Conservation (phyloP, 2,329 filamentous ascomycete genomes). For the Curvularia sp. region DNA sequence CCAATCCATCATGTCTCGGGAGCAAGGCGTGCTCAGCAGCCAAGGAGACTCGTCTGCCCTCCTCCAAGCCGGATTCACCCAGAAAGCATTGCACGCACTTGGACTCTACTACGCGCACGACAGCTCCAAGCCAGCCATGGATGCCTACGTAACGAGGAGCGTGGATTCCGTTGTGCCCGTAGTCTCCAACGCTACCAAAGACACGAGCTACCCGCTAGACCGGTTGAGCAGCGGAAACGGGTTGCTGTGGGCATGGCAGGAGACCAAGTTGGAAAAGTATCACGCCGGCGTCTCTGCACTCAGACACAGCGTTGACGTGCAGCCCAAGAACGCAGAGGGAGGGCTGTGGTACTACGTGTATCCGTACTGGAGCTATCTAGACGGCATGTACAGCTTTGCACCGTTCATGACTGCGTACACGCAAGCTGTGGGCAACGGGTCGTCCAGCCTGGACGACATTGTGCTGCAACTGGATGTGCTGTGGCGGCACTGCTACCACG, state of each 20-base stretch:
- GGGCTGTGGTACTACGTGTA: conserved; percentile 54
- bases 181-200: conserved; percentile 29
- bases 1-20: conserved; percentile 41
- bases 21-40: conserved; percentile 40
- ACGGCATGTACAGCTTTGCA: conserved; percentile 61
- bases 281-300: conserved; percentile 20
- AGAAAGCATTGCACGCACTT: conserved; percentile 40
- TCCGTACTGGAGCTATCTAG: conserved; percentile 62
- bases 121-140: conserved; percentile 10
- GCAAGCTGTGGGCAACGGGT: neutral
- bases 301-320: conserved; percentile 34
- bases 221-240: conserved; percentile 41
- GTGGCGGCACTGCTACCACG: conserved; percentile 53
- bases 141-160: conserved; percentile 27
- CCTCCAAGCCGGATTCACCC: conserved; percentile 46
- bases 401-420: conserved; percentile 52
- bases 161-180: conserved; percentile 23
- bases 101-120: conserved; percentile 21
- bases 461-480: conserved; percentile 49
- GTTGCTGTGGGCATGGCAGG: conserved; percentile 28
- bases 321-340: conserved; percentile 39
- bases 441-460: conserved; percentile 23
- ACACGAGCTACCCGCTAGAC: conserved; percentile 39
- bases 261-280: conserved; percentile 26
- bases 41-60: conserved; percentile 27